Evolutionary conservation across 2,329 filamentous ascomycete species (phyloP), one percentile per base, ranked within the genome.

Genomic region (Trichoderma sp.): DNA sequence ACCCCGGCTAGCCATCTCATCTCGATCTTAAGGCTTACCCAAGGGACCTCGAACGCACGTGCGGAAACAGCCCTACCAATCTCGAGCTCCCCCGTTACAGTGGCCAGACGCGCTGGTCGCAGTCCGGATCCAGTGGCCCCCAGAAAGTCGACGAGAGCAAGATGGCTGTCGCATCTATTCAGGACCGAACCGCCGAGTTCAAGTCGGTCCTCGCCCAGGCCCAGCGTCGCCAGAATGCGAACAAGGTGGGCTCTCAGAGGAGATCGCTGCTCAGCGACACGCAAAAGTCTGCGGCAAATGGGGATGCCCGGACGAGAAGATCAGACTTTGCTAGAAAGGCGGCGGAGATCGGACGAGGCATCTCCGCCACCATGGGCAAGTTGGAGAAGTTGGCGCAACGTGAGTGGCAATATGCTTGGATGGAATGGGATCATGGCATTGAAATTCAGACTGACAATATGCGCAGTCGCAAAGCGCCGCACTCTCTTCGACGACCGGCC

Each of bases 131-230:
- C 53, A 67, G 67, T 61, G 66, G 56, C 67, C 22, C 2, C 67
- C 68, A 67, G 68, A 67, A 67, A 69, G n/a, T 22, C 52, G 29
- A 34, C 52, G 29, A 29, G 50, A 13, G 17, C 58, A 53, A 64
- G 61, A 90, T 90, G 88, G 87, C 87, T 67, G 84, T 88, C 76
- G 78, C 85, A 69, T 94, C 93, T 61, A 97, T 98, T 79, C 95
- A 99, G 84, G 95, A 99, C 83, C 92, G 95, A 76, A 99, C 95
- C 68, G 87, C 89, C 76, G 95, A 99, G 85, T 99, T 99, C 86
- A 91, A 90, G 78, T 92, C 93, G 71, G 96, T 98, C 75, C 88
- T 98, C 70, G 84, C 87, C 54, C 92, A 97, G 78, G 92, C 92
- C 61, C 93, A 97, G 80, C 91, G 90, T 76, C 87, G 90, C 71